These are phyloP conservation scores for Amniculicola lignicola DNA, from an alignment of 495 filamentous ascomycete species.

Conservation along the genomic window DNA sequence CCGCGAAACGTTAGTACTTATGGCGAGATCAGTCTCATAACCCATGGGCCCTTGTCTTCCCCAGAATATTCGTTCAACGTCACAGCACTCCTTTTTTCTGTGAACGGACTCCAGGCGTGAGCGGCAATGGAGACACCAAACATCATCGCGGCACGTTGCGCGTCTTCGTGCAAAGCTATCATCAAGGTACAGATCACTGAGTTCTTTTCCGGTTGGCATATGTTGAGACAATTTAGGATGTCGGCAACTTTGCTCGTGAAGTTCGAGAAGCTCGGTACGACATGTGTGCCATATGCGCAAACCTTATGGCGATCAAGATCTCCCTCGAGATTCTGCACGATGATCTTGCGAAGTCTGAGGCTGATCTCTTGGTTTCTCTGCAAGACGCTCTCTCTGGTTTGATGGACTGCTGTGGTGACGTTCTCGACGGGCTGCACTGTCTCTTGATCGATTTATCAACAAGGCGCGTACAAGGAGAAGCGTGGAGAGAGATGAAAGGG, in stretches of 20 bases:
- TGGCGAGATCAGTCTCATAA: too few relatives aligned
- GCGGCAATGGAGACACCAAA: constrained; percentile 1
- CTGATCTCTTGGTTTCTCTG: neutral
- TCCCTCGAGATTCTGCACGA: constrained; percentile 22
- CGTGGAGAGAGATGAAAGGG: neutral
- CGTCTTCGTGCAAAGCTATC: constrained; percentile 3
- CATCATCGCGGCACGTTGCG: constrained; percentile 16
- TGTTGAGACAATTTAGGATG: constrained; percentile 9
- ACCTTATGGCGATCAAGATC: constrained; percentile 18
- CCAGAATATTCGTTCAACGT: too few relatives aligned
- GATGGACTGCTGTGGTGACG: constrained; percentile 7
- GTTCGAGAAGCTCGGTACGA: constrained; percentile 14
- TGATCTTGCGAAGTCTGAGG: constrained; percentile 6
- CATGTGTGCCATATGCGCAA: constrained; percentile 15
- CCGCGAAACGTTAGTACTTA: too few relatives aligned
- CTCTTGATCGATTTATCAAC: constrained; percentile 5
- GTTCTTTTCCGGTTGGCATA: neutral
- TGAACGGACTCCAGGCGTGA: neutral
- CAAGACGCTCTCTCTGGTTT: constrained; percentile 2
- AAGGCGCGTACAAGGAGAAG: neutral
- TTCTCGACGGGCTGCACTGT: constrained; percentile 3
- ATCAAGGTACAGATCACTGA: constrained; percentile 2
- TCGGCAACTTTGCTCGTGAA: constrained; percentile 9
- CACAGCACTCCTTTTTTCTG: too few relatives aligned
- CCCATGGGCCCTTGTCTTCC: too few relatives aligned